Percentiles rank a stretch among this genome's conserved stretches.
Evolutionary conservation across 2,329 filamentous ascomycete genomes (phyloP).

Genomic region (Lecanicillium sp.): DNA sequence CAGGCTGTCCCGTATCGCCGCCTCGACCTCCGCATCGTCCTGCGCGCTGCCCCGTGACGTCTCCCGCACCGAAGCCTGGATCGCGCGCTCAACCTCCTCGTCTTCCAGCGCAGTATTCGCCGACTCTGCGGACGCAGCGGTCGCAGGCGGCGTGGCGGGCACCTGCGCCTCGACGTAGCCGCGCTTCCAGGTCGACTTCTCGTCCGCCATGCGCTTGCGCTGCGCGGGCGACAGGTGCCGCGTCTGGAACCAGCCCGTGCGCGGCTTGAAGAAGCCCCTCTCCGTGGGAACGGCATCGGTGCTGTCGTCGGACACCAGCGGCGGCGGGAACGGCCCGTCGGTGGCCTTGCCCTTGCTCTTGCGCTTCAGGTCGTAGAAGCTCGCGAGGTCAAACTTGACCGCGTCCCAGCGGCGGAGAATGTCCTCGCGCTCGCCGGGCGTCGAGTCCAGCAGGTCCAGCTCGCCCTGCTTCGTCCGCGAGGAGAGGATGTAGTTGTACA

Average conservation of each 20-base stretch:
- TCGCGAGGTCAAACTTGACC: slow-evolving; percentile 53
- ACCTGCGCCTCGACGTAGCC: slow-evolving; percentile 23
- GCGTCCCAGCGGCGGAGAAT: slow-evolving; percentile 62
- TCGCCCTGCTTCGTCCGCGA: slow-evolving; percentile 71
- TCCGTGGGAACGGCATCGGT: slow-evolving; percentile 13
- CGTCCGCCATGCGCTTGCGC: slow-evolving; percentile 42
- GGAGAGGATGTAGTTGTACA: slow-evolving; percentile 73
- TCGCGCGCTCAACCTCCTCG: slow-evolving; percentile 65
- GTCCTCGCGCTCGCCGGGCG: slow-evolving; percentile 53
- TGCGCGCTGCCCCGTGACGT: slow-evolving; percentile 63
- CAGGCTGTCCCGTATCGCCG: slow-evolving; percentile 68
- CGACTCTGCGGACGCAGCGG: not conserved
- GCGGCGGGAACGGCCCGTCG: slow-evolving; percentile 9
- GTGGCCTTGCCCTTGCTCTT: slow-evolving; percentile 24
- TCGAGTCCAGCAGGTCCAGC: slow-evolving; percentile 53
- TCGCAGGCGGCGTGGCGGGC: not conserved
- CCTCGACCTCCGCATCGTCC: slow-evolving; percentile 66
- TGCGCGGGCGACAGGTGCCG: slow-evolving; percentile 45
- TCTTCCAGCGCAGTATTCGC: slow-evolving; percentile 23
- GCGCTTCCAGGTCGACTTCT: slow-evolving; percentile 39
- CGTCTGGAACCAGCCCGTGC: slow-evolving; percentile 44
- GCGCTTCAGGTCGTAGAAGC: slow-evolving; percentile 49
- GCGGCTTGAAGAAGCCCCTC: slow-evolving; percentile 25
- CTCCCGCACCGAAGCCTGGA: slow-evolving; percentile 60
- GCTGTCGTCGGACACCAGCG: slow-evolving; percentile 6